Evolutionary conservation across 1,284 basidiomycete species (phyloP).

Genomic region (Ceratorhiza oryzae-sativae): DNA sequence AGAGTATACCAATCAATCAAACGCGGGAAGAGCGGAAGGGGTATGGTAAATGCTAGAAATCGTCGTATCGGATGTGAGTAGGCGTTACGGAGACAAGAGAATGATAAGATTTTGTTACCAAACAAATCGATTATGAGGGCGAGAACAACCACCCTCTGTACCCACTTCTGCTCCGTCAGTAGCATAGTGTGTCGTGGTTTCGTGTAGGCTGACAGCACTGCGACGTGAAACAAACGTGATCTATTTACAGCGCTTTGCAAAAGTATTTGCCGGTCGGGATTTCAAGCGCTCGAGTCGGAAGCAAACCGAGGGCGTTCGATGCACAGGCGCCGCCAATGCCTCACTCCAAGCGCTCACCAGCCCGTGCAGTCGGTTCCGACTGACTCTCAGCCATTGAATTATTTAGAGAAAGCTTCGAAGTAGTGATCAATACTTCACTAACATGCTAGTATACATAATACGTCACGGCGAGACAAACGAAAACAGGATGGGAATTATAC

Average conservation of each 20-base stretch:
- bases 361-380: neutral
- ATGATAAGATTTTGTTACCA: constrained; percentile 56
- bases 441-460: constrained; percentile 38
- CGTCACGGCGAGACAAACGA: constrained; percentile 44
- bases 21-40: constrained; percentile 88
- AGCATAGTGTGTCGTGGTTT: constrained; percentile 13
- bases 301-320: neutral
- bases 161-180: constrained; percentile 43
- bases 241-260: no score
- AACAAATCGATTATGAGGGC: constrained; percentile 87
- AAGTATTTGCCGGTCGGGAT: no score
- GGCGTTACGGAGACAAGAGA: constrained; percentile 9
- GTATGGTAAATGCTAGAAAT: constrained; percentile 83
- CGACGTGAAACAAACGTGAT: neutral
- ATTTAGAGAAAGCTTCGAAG: neutral
- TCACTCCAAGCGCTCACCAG: no score
- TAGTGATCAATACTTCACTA: no score
- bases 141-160: constrained; percentile 80
- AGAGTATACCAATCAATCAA: constrained; percentile 86
- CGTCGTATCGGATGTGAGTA: neutral
- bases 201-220: neutral
- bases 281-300: no score
- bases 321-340: constrained; percentile 4
- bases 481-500: constrained; percentile 42
- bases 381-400: neutral